Conservation (phyloP, 768 basidiomycete genomes). For the Lentinula boryana region DNA sequence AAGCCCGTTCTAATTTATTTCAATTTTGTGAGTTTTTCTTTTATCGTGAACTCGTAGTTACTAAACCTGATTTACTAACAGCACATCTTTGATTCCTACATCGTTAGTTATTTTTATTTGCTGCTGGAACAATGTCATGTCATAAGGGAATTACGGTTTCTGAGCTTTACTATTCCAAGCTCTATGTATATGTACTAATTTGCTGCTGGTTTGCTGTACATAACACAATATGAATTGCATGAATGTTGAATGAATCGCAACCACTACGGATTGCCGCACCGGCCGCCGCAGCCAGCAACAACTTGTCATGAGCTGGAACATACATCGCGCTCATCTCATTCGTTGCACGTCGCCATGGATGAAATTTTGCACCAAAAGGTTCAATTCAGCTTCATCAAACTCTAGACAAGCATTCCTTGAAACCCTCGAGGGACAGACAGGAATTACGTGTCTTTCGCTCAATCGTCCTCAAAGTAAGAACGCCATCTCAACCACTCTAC, state of each 20-base stretch:
- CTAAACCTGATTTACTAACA: not conserved
- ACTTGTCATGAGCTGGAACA: not conserved
- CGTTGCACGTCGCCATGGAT: not conserved
- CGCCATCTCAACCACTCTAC: constrained; percentile 71
- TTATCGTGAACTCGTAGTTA: not conserved
- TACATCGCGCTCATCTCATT: not conserved
- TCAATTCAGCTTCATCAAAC: not conserved
- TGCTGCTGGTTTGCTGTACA: not conserved
- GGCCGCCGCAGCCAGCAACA: not conserved
- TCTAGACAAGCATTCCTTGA: constrained; percentile 42
- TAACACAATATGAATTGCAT: not conserved
- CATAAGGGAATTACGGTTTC: not conserved
- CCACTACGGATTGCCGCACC: not conserved
- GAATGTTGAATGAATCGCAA: not conserved
- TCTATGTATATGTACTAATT: not conserved
- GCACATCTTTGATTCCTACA: not conserved
- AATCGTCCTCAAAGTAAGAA: constrained; percentile 83
- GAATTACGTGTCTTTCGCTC: constrained; percentile 69
- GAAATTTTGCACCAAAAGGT: not conserved
- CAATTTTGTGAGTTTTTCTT: not conserved
- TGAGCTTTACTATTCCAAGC: not conserved
- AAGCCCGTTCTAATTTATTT: not conserved
- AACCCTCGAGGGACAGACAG: constrained; percentile 47
- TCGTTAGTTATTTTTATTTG: not conserved
- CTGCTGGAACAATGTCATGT: not conserved